Evolutionary conservation across 768 basidiomycete genomes (phyloP).

Genomic region (Mycena chlorophos): DNA sequence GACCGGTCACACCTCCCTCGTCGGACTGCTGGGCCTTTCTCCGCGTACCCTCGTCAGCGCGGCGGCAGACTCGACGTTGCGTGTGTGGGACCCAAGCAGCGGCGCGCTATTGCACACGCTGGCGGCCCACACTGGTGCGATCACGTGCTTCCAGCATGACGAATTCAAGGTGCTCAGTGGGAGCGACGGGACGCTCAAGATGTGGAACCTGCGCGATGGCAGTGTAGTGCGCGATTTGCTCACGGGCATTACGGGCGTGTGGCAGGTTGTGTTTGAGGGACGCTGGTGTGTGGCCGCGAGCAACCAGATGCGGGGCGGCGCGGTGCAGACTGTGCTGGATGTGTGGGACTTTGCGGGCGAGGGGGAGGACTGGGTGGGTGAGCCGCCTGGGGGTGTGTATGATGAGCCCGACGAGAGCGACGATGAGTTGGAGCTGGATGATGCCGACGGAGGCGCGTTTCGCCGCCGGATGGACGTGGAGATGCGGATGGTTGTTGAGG

Average conservation of each 20-base stretch:
- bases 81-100: conserved; percentile 90
- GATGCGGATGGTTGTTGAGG: conserved; percentile 21
- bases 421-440: conserved; percentile 54
- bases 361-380: conserved; percentile 78
- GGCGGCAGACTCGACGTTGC: conserved; percentile 92
- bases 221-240: conserved; percentile 83
- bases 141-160: conserved; percentile 98
- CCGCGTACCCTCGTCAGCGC: conserved; percentile 91
- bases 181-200: conserved; percentile 93
- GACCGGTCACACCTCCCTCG: conserved; percentile 91
- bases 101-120: conserved; percentile 81
- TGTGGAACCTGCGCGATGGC: conserved; percentile 95
- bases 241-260: conserved; percentile 90
- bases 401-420: conserved; percentile 65
- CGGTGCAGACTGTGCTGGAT: conserved; percentile 73
- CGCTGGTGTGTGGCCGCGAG: conserved; percentile 94
- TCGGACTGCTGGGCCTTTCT: conserved; percentile 88
- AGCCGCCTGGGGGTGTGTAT: conserved; percentile 72
- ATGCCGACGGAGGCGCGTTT: conserved; percentile 32
- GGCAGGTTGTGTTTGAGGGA: conserved; percentile 96
- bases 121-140: conserved; percentile 92
- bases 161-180: conserved; percentile 96
- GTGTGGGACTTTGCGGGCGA: conserved; percentile 89
- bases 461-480: conserved; percentile 3
- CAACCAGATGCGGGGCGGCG: conserved; percentile 52